Evolutionary conservation across 129 eudicot species (phyloP).

Genomic region (Solidago caesia): DNA sequence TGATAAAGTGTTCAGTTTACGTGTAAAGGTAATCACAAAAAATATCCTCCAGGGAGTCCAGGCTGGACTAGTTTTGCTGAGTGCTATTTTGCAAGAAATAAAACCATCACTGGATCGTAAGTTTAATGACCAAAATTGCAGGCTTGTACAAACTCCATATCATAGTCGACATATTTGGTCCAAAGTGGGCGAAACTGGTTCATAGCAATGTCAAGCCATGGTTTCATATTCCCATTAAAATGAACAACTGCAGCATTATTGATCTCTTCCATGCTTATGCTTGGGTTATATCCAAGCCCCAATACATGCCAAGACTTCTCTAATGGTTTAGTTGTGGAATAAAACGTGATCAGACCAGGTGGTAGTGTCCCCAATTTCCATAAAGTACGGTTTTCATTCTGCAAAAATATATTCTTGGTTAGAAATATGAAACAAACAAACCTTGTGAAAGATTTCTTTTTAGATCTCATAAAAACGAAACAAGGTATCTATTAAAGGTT

Average conservation of each 20-base stretch:
- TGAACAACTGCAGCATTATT: conserved; percentile 83
- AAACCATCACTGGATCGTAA: conserved; percentile 7
- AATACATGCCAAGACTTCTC: conserved; percentile 93
- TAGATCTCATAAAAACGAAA: neutral
- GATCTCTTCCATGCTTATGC: conserved; percentile 81
- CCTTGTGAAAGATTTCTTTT: neutral
- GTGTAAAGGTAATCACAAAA: conserved; percentile 39
- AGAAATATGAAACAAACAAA: neutral
- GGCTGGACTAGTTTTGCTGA: conserved; percentile 31
- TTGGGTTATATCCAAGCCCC: conserved; percentile 91
- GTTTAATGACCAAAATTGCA: conserved; percentile 76
- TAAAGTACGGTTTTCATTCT: conserved; percentile 86
- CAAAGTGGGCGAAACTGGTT: conserved; percentile 80
- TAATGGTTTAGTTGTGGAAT: conserved; percentile 87
- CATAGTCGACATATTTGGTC: conserved; percentile 81
- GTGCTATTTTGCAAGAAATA: conserved; percentile 30
- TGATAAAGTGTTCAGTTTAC: conserved; percentile 32
- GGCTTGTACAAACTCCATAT: conserved; percentile 71
- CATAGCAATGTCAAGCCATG: conserved; percentile 93
- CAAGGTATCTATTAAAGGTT: neutral
- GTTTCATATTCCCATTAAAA: conserved; percentile 86
- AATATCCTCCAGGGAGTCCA: conserved; percentile 34
- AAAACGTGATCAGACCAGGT: conserved; percentile 84
- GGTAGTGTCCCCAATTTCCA: conserved; percentile 91
- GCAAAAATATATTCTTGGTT: conserved; percentile 33